Percentiles rank a stretch among this genome's conserved stretches.
These are phyloP conservation scores for Metarhizium album DNA, from an alignment of 2,329 filamentous ascomycete species.

Conservation along the genomic window DNA sequence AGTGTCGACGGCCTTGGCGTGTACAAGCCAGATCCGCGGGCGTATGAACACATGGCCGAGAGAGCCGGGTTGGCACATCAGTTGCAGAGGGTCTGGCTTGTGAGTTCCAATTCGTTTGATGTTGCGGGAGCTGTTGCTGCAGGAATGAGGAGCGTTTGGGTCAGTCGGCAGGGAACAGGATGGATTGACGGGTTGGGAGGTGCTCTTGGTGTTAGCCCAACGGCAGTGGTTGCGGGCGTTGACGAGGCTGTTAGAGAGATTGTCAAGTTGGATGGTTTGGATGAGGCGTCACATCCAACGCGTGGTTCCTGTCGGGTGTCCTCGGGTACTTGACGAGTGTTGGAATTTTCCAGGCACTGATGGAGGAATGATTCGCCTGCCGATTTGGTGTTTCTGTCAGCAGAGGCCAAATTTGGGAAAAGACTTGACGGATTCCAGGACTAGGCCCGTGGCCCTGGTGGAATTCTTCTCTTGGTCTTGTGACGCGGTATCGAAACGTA, in stretches of 20 bases:
- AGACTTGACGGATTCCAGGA: too few relatives aligned
- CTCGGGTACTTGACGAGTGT: too few relatives aligned
- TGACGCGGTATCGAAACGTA: too few relatives aligned
- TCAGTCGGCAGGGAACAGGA: slow-evolving; percentile 9
- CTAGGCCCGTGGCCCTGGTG: too few relatives aligned
- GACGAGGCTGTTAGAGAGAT: slow-evolving; percentile 1
- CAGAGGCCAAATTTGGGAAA: too few relatives aligned
- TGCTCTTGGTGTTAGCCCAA: not conserved
- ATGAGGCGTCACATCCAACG: not conserved
- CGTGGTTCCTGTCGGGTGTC: too few relatives aligned
- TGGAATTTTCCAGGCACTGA: too few relatives aligned
- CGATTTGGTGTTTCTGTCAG: too few relatives aligned
- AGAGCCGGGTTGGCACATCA: slow-evolving; percentile 34
- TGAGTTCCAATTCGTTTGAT: slow-evolving; percentile 67
- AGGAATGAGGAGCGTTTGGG: slow-evolving; percentile 12
- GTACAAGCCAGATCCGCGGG: slow-evolving; percentile 55
- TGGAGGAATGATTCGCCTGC: too few relatives aligned
- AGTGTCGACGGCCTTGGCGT: slow-evolving; percentile 47
- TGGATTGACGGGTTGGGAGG: slow-evolving; percentile 8
- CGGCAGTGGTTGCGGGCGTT: not conserved
- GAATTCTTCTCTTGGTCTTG: too few relatives aligned
- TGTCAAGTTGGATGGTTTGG: not conserved
- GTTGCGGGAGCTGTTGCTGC: slow-evolving; percentile 45
- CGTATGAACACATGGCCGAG: slow-evolving; percentile 49
- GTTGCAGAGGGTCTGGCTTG: slow-evolving; percentile 49